Base-by-base conservation (phyloP, 177 flowering plant genomes). In the Vitis hybrid region DNA sequence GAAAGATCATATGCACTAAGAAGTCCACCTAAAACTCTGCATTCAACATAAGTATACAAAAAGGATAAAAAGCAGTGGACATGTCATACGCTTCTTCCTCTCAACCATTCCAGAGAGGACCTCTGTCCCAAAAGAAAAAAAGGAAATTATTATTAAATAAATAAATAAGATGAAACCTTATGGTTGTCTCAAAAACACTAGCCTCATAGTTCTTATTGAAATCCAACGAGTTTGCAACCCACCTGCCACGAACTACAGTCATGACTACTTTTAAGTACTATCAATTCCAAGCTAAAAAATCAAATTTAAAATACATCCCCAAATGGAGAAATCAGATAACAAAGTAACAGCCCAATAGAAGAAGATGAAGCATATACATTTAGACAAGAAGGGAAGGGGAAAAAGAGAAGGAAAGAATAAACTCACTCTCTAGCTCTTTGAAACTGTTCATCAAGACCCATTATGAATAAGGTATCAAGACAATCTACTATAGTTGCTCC, bases 181-280 rank as follows among this genome's bases (percentile, higher is more conserved):
- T 94, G 93, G 98, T 94, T 86, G 99, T 96, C 92, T 96, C 99
- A 73, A 96, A 96, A 64, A 96, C 97, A 72, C 98, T 96, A 60
- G 98, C 97, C 3, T 93, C 99, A 73, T 92, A 89, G 61, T 89
- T 74, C 87, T 96, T 90, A 89, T 92, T 83, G 74, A 96, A 96
- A 77, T 96, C 94, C 90, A 94, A 81, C 39, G 97, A 84, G 64
- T 81, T 83, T 70, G 93, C 97, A 68, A 96, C 90, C 99, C 99
- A 94, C 82, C 99, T 94, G 89, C 78, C 74, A 85, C 15, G 19
- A 77, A 70, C 0, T 6, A 33, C 45, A 6, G 45, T 33, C 45
- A 3, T 33, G 45, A 33, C 45, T 33, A 6, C 45, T 33, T 33
- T 33, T 33, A 33, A 33, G 45, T 33, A 5, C 7, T 31, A 57